These are phyloP conservation scores for Meyerozyma elateridarum DNA, from an alignment of 1,139 yeast species.

Conservation along the genomic window DNA sequence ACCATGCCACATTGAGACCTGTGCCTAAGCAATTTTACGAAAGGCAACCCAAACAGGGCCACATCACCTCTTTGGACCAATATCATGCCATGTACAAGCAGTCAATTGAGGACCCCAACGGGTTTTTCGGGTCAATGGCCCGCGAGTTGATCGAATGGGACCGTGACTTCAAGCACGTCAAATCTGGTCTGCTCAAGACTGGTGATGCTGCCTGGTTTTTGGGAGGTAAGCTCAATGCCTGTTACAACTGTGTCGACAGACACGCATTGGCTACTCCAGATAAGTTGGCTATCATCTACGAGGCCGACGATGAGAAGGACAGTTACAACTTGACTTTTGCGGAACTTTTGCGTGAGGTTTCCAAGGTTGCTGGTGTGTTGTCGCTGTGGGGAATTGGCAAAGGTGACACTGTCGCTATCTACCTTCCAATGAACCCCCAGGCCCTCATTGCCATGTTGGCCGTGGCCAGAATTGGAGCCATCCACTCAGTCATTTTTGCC, in stretches of 20 bases:
- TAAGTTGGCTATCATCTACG: slow-evolving; percentile 86
- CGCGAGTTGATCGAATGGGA: slow-evolving; percentile 80
- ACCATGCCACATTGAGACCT: slow-evolving; percentile 52
- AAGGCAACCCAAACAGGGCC: slow-evolving; percentile 60
- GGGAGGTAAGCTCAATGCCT: slow-evolving; percentile 90
- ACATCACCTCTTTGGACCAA: slow-evolving; percentile 52
- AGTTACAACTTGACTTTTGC: slow-evolving; percentile 73
- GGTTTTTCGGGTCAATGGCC: slow-evolving; percentile 81
- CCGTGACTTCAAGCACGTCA: slow-evolving; percentile 70
- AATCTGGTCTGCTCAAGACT: slow-evolving; percentile 63
- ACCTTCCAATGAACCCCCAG: slow-evolving; percentile 96
- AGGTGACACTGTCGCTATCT: slow-evolving; percentile 96
- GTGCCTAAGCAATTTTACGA: slow-evolving; percentile 76
- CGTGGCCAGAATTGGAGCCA: slow-evolving; percentile 90
- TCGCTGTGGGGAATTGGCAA: slow-evolving; percentile 81
- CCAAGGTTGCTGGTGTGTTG: slow-evolving; percentile 84
- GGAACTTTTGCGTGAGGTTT: slow-evolving; percentile 82
- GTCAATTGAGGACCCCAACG: slow-evolving; percentile 78
- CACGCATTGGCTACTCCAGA: slow-evolving; percentile 86
- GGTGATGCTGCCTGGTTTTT: slow-evolving; percentile 94
- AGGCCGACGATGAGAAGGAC: slow-evolving; percentile 88
- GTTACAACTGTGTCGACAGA: slow-evolving; percentile 95
- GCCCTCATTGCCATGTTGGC: slow-evolving; percentile 94
- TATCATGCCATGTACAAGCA: slow-evolving; percentile 70
- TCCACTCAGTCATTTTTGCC: slow-evolving; percentile 94